Evolutionary conservation across 2,329 filamentous ascomycete genomes (phyloP).

Genomic region (Cytospora paraplurivora): DNA sequence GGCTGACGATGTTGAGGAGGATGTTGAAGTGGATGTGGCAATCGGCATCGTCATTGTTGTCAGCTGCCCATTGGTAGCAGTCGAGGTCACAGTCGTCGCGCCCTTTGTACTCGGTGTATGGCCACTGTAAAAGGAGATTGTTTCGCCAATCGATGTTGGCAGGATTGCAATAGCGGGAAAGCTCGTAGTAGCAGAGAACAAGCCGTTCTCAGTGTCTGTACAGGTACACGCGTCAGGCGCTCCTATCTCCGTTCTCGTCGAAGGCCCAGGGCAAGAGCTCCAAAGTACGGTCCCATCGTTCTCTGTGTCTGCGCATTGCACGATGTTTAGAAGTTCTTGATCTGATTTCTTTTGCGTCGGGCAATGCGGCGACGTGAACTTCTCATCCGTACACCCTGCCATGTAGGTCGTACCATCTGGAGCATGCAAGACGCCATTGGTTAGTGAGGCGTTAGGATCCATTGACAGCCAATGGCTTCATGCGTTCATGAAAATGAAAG

Average conservation of each 20-base stretch:
- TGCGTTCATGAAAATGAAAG: no score
- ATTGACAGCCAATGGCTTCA: background rate
- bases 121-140: constrained; percentile 5
- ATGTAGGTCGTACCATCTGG: background rate
- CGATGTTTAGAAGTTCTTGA: constrained; percentile 14
- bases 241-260: constrained; percentile 11
- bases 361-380: constrained; percentile 7
- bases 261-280: constrained; percentile 1
- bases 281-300: constrained; percentile 3
- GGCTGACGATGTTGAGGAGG: background rate
- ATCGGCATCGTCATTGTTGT: background rate
- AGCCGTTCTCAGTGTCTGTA: background rate
- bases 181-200: background rate
- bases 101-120: constrained; percentile 10
- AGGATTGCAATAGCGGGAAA: constrained; percentile 5
- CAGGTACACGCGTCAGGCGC: constrained; percentile 13
- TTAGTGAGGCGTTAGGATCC: background rate
- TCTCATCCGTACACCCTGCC: constrained; percentile 17
- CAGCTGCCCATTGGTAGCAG: constrained; percentile 2
- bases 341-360: background rate
- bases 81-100: constrained; percentile 1
- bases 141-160: constrained; percentile 1
- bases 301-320: constrained; percentile 13
- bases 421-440: background rate
- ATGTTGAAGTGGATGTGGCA: background rate